Percentiles rank a stretch among this genome's conserved stretches.
These are phyloP conservation scores for Kluyveromyces sp. DNA, from an alignment of 1,139 yeast genomes.

Conservation along the genomic window DNA sequence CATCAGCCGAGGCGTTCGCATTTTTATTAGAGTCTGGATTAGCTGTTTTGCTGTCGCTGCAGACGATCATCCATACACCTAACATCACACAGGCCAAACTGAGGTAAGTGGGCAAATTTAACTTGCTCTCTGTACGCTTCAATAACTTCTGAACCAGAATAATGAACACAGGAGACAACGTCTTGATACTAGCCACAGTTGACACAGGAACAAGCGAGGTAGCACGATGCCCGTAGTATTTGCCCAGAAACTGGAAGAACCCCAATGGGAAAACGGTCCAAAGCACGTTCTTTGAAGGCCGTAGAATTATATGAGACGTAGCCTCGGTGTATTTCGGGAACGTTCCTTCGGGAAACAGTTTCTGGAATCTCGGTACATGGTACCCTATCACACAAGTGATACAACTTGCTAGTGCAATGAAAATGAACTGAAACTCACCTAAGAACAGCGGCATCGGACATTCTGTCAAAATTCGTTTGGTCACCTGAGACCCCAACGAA, in stretches of 20 bases:
- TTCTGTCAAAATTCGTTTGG: slow-evolving; percentile 65
- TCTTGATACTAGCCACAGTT: slow-evolving; percentile 88
- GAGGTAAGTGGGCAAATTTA: slow-evolving; percentile 61
- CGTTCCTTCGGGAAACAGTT: slow-evolving; percentile 48
- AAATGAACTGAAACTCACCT: slow-evolving; percentile 77
- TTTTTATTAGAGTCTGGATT: slow-evolving; percentile 6
- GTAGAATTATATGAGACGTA: slow-evolving; percentile 27
- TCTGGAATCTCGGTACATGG: slow-evolving; percentile 17
- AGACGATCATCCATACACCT: slow-evolving; percentile 34
- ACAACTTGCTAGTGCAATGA: slow-evolving; percentile 44
- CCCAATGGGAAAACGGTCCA: slow-evolving; percentile 86
- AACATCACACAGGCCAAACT: slow-evolving; percentile 47
- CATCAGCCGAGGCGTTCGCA: slow-evolving; percentile 2
- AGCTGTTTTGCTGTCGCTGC: slow-evolving; percentile 22
- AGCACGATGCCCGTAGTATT: slow-evolving; percentile 83
- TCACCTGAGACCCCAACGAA: slow-evolving; percentile 74
- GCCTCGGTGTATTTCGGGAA: slow-evolving; percentile 37
- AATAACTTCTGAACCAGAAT: slow-evolving; percentile 66
- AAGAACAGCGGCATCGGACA: slow-evolving; percentile 77
- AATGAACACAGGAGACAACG: slow-evolving; percentile 81
- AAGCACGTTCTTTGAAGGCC: slow-evolving; percentile 41
- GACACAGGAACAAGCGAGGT: slow-evolving; percentile 89
- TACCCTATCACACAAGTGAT: slow-evolving; percentile 28
- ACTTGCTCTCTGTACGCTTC: slow-evolving; percentile 49
- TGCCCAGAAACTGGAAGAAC: slow-evolving; percentile 84